Base-by-base conservation (phyloP, 1,139 yeast genomes). In the Kodamaea derodonti region DNA sequence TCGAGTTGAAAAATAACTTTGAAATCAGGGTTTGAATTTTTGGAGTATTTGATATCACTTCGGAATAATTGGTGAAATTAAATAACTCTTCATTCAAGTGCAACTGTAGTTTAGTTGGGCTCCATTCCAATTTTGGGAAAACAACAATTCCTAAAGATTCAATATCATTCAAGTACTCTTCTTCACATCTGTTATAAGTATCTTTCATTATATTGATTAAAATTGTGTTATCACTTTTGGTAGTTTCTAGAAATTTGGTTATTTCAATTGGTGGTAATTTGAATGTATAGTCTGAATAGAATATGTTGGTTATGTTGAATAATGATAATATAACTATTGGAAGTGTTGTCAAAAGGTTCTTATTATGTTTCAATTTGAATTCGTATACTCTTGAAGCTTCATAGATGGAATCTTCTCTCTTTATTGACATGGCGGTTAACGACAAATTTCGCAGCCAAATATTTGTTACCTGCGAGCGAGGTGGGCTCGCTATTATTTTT, bases 181-280 rank as follows among this genome's bases (percentile, higher is more conserved):
- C 37, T 37, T 56, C 58, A 34, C 50, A 47, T 27, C 62, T 42
- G 14, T 49, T 20, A 34, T 60, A 60, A 5, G 48, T 40, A 24
- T 49, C 52, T 30, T 43, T 42, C 14, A 59, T 29, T 8, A 49
- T 14, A 11, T 36, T 42, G 10, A 40, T 35, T 27, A 50, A 36
- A 3, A 36, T 3, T 2, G 15, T 29, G 23, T 39, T 34, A 20
- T 36, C 32, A 23, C 12, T 5, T 30, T 29, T 3, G 38, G 41
- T 5, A 33, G 38, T 28, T 6, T 9, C 4, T 14, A 54, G 42
- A 6, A 43, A 22, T 11, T 41, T 29, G 14, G 54, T 43, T 5
- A 56, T 35, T 36, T 56, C 61, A 8, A 49, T 46, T 11, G 35
- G 30, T 3, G 53, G 55, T 24, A 49, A 36, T 4, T 29, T 27